Evolutionary conservation across 345 rosid genomes (phyloP), one percentile per base, ranked within the genome.

Genomic region (Eucalyptus paniculata): DNA sequence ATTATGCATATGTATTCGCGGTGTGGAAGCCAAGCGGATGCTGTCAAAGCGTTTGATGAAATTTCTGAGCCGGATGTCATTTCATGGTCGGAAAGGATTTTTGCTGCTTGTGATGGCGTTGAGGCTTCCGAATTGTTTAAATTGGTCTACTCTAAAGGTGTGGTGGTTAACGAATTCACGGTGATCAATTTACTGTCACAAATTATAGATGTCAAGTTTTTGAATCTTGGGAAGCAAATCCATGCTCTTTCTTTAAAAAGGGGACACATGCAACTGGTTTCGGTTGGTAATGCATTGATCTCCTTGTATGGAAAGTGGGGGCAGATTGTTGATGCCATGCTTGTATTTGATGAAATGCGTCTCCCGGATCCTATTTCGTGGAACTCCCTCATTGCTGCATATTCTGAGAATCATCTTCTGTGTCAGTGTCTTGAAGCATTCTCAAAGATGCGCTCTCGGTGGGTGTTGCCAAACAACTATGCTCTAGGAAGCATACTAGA

Each of bases 61-160:
- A 92, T 94, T 91, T 23, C 91, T 60, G 89, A 92, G 5, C 94
- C 93, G 10, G 93, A 94, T 54, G 50, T 92, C 62, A 90, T 92
- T 58, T 94, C 93, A 67, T 94, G 93, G 92, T 89, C 93, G 5
- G 93, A 92, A 90, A 93, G 93, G 90, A 92, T 92, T 42, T 90
- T 91, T 14, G 93, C 93, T 37, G 89, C 95, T 69, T 87, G 34
- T 87, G 91, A 92, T 67, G 90, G 90, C 16, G 18, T 87, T 40
- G 95, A 92, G 72, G 94, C 93, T 54, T 53, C 90, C 30, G 87
- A 86, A 28, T 90, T 90, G 50, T 91, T 92, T 91, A 91, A 90
- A 45, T 32, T 72, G 88, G n/a, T 92, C 87, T 72, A 21, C 45
- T 72, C 88, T 58, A 23, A 34, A 88, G 89, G 86, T 86, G 88